Base-by-base conservation (phyloP, 2,329 filamentous ascomycete species). In the Verticillium dahliae region DNA sequence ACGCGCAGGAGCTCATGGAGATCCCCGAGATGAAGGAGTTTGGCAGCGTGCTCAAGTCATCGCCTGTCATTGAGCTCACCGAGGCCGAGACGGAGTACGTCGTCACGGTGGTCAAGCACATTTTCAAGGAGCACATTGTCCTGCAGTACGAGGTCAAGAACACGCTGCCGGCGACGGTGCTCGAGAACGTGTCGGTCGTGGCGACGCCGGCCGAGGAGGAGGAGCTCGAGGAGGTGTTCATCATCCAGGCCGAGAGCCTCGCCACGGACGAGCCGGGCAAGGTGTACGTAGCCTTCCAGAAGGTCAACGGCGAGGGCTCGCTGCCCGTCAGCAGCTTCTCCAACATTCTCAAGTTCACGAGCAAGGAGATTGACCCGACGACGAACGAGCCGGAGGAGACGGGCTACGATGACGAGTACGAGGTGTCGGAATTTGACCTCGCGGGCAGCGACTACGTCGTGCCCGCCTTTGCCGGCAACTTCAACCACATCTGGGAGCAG, bases 11-110 rank as follows among this genome's bases (percentile, higher is more conserved):
- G 75, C 84, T 99, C 60, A 84, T 92, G 77, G 86, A 88, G 70
- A 94, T 98, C 67, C 92, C 93, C 65, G 94, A 98, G 74, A 87
- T 99, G 81, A 90, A 90, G 72, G 87, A 90, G 66, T 97, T 97
- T 74, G 95, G 95, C 69, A 84, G 84, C 66, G 86, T 98, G 13
- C 90, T 99, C 80, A 98, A 97, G 80, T 97, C 93, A 54, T 96
- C 92, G 62, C 77, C 86, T 33, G 79, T 90, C 58, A 86, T 96
- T 67, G 94, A 97, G 76, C 87, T 99, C 65, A 98, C 95, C 18
- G 95, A 99, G 75, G 91, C 92, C 60, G 95, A 98, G 78, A 98
- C 94, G 22, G 95, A 99, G 76, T 99, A 99, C 70, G 92, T 97
- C 58, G 95, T 99, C 63, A 88, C 85, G 39, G 88, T 95, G 27